Conservation (phyloP, 2,329 filamentous ascomycete genomes). For the Volutella citrinella region DNA sequence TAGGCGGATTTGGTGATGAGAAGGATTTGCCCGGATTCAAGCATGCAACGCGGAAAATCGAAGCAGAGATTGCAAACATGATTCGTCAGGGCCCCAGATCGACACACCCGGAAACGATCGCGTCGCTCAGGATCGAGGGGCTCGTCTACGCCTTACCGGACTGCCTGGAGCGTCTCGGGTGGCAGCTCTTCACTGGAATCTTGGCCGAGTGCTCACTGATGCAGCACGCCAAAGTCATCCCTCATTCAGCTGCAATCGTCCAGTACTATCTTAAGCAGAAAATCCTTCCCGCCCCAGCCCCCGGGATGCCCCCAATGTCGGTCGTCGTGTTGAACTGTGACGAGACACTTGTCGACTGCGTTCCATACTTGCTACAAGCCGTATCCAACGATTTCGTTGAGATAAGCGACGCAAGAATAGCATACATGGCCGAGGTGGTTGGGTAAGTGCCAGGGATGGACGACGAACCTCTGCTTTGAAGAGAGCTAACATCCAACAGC, state of each 20-base stretch:
- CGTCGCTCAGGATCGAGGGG: slow-evolving; percentile 5
- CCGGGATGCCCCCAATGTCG: no score
- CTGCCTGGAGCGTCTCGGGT: slow-evolving; percentile 2
- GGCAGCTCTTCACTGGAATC: slow-evolving; percentile 1
- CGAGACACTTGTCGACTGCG: slow-evolving; percentile 5
- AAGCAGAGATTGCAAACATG: slow-evolving; percentile 7
- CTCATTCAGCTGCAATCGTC: slow-evolving; percentile 6
- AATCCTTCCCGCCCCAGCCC: background rate
- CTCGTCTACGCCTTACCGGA: slow-evolving; percentile 6
- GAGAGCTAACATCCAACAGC: no score
- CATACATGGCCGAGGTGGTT: slow-evolving; percentile 9
- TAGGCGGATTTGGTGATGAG: no score
- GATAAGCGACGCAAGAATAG: background rate
- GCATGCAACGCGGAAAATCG: no score
- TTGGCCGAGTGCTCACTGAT: slow-evolving; percentile 6
- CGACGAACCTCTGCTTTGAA: no score
- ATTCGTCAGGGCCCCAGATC: background rate
- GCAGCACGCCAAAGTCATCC: slow-evolving; percentile 10
- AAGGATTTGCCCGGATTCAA: no score
- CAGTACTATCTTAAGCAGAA: slow-evolving; percentile 8
- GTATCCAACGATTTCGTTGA: background rate
- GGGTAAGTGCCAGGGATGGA: no score
- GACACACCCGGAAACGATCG: background rate
- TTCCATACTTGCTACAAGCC: slow-evolving; percentile 4
- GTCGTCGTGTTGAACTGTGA: slow-evolving; percentile 8